Evolutionary conservation across 2,329 filamentous ascomycete genomes (phyloP).

Genomic region (Nakataea oryzae): DNA sequence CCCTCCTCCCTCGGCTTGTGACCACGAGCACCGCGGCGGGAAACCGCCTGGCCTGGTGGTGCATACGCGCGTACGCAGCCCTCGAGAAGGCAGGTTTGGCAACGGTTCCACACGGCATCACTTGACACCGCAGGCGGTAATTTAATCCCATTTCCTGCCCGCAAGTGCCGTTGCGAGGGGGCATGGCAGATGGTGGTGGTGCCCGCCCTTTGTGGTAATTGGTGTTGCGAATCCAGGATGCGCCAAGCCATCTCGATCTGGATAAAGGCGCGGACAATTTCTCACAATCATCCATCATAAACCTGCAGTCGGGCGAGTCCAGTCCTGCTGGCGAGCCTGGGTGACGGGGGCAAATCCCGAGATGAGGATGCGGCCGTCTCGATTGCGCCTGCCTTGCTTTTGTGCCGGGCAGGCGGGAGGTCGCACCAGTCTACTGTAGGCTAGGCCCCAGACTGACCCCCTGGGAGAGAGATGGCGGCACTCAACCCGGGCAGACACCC

Average conservation of each 20-base stretch:
- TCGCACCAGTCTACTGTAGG: too few species aligned
- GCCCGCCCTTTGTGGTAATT: not conserved
- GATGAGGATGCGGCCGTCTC: too few species aligned
- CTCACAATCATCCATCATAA: not conserved
- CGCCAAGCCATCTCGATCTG: not conserved
- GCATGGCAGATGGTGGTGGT: not conserved
- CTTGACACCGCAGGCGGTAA: not conserved
- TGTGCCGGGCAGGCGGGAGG: not conserved
- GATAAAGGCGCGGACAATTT: not conserved
- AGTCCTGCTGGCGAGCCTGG: too few species aligned
- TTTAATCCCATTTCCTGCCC: not conserved
- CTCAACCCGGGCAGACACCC: not conserved
- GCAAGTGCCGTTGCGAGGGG: not conserved
- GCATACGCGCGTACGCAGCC: not conserved
- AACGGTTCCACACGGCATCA: not conserved
- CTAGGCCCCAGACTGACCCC: too few species aligned
- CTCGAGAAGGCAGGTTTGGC: not conserved
- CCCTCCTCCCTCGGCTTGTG: too few species aligned
- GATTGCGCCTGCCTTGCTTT: not conserved
- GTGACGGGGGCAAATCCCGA: too few species aligned
- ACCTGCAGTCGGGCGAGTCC: not conserved
- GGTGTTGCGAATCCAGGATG: too few species aligned
- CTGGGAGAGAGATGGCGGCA: not conserved
- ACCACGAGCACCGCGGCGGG: not conserved
- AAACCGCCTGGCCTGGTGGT: too few species aligned